These are phyloP conservation scores for Pholiota microspora DNA, from an alignment of 768 basidiomycete species.

Conservation along the genomic window DNA sequence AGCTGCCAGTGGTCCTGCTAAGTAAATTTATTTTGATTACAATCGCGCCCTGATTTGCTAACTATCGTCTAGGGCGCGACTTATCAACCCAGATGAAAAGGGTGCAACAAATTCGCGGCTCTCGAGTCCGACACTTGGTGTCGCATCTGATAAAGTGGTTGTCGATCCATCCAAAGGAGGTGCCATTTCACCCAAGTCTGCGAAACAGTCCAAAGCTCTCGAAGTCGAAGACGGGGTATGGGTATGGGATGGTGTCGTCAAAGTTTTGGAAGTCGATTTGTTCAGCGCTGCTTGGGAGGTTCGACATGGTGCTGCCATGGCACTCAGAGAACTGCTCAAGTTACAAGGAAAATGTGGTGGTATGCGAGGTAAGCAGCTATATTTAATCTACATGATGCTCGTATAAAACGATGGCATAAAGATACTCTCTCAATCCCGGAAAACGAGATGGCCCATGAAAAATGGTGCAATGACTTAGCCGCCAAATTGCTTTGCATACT, in stretches of 20 bases:
- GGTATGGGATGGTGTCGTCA: constrained; percentile 85
- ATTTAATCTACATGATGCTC: too few species aligned
- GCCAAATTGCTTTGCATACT: constrained; percentile 86
- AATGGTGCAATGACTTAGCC: constrained; percentile 88
- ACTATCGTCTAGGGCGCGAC: constrained; percentile 55
- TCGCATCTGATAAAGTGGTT: constrained; percentile 60
- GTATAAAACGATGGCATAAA: constrained; percentile 22
- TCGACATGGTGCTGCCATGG: constrained; percentile 92
- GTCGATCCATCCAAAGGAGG: constrained; percentile 85
- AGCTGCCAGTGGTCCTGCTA: constrained; percentile 58
- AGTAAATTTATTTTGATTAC: constrained; percentile 40
- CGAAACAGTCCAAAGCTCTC: constrained; percentile 75
- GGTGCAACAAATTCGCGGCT: constrained; percentile 48
- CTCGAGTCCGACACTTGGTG: constrained; percentile 51
- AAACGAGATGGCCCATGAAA: constrained; percentile 70
- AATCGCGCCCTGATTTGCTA: background rate
- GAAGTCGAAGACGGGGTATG: constrained; percentile 74
- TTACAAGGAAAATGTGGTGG: constrained; percentile 80
- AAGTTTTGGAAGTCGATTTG: constrained; percentile 77
- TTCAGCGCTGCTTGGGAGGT: constrained; percentile 91
- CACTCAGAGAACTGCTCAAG: constrained; percentile 84
- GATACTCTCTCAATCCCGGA: constrained; percentile 51
- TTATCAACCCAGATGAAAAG: constrained; percentile 66
- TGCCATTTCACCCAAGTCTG: constrained; percentile 73
- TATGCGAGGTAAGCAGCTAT: constrained; percentile 57